Percentiles rank a stretch among this genome's conserved stretches.
Conservation (phyloP, 805 yeast genomes). For the Kuraishia hungarica region DNA sequence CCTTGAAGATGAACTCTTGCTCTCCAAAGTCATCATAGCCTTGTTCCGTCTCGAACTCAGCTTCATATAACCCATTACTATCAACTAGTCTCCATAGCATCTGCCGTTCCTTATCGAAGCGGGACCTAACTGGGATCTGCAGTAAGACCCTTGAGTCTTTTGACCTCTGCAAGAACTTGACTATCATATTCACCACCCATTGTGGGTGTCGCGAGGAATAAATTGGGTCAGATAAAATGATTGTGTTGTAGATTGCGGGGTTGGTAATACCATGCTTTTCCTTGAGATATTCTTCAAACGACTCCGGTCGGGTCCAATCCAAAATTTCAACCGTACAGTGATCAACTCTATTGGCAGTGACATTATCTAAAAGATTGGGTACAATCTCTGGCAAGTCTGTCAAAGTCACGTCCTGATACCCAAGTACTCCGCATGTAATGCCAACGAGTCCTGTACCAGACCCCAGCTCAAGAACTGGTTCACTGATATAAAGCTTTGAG, state of each 20-base stretch:
- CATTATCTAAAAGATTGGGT: constrained; percentile 55
- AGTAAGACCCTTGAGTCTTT: constrained; percentile 42
- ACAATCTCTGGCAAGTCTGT: constrained; percentile 81
- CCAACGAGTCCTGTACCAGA: constrained; percentile 94
- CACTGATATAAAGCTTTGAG: constrained; percentile 4
- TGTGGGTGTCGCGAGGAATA: constrained; percentile 77
- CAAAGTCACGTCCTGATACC: constrained; percentile 33
- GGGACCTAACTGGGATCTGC: constrained; percentile 68
- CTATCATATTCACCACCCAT: constrained; percentile 58
- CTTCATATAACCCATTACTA: constrained; percentile 24
- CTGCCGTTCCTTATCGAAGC: constrained; percentile 58
- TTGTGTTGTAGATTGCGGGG: constrained; percentile 35
- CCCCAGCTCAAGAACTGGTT: constrained; percentile 67
- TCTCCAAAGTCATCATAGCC: constrained; percentile 87
- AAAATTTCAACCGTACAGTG: constrained; percentile 37
- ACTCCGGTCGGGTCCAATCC: constrained; percentile 71
- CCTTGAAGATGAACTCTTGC: constrained; percentile 47
- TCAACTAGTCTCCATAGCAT: constrained; percentile 47
- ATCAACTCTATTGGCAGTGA: constrained; percentile 37
- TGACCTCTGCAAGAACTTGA: constrained; percentile 28
- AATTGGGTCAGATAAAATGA: constrained; percentile 81
- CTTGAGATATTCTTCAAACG: constrained; percentile 20
- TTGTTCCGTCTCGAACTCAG: constrained; percentile 34
- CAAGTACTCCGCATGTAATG: constrained; percentile 51
- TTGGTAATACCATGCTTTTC: constrained; percentile 10